phyloP scores from a whole-genome alignment of 23 red algal genomes.

The Gracilariopsis chorda region DNA sequence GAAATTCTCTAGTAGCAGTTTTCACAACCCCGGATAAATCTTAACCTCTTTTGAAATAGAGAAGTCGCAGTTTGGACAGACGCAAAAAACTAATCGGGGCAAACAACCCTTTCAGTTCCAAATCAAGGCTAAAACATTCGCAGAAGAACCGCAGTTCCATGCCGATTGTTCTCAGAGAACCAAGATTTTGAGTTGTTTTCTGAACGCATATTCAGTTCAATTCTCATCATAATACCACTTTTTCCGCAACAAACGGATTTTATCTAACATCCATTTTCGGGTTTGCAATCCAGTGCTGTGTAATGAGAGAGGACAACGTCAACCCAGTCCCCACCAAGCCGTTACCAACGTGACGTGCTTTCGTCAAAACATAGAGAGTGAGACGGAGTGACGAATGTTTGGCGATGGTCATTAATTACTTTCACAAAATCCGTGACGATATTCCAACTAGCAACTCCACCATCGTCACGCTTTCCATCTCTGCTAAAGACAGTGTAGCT shows the following conservation, averaged over 20 bases:
- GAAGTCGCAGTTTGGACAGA: background rate
- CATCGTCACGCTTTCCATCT: too few species aligned
- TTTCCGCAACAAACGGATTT: constrained; percentile 1
- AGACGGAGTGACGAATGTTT: background rate
- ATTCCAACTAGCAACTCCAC: background rate
- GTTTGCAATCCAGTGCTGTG: background rate
- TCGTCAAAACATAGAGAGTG: constrained; percentile 17
- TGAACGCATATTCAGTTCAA: background rate
- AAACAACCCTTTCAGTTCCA: background rate
- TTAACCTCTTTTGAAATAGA: background rate
- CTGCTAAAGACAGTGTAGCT: too few species aligned
- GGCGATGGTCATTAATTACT: background rate
- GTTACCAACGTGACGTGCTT: constrained; percentile 17
- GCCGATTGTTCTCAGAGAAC: background rate
- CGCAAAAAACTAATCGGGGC: constrained; percentile 15
- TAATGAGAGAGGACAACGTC: constrained; percentile 1
- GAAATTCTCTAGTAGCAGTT: constrained; percentile 1
- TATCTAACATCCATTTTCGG: constrained; percentile 9
- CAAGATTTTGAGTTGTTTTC: background rate
- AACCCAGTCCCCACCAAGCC: background rate
- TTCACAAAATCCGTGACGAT: background rate
- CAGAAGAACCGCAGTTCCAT: background rate
- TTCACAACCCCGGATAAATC: constrained; percentile 26
- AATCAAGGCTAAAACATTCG: background rate
- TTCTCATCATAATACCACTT: background rate